Conservation (phyloP, 2,329 filamentous ascomycete species). For the Aspergillus jensenii region DNA sequence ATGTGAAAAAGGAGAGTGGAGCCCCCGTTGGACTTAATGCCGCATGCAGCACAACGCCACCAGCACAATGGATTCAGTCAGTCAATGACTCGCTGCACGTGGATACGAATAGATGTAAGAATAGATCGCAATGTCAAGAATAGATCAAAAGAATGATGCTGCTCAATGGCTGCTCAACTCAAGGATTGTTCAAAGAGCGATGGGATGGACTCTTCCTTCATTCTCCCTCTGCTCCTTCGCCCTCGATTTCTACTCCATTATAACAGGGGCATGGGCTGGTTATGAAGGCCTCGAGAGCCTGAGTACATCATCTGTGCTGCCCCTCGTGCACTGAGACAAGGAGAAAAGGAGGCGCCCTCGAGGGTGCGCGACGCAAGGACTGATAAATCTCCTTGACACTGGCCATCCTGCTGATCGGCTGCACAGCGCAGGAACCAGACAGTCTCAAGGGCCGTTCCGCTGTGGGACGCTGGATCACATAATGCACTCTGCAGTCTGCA, state of each 20-base stretch:
- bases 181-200: no score
- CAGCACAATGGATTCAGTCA: not conserved
- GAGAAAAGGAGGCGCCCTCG: slow-evolving; percentile 9
- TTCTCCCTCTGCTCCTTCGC: slow-evolving; percentile 10
- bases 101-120: slow-evolving; percentile 1
- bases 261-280: slow-evolving; percentile 13
- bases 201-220: slow-evolving; percentile 7
- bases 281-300: slow-evolving; percentile 11
- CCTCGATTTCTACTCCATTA: slow-evolving; percentile 5
- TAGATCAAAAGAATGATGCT: not conserved
- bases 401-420: not conserved
- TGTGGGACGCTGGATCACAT: slow-evolving; percentile 3
- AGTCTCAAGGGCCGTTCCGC: slow-evolving; percentile 9
- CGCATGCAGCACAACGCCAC: not conserved
- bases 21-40: not conserved
- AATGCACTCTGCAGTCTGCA: not conserved
- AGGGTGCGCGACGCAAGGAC: slow-evolving; percentile 15
- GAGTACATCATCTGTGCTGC: not conserved
- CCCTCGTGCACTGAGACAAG: slow-evolving; percentile 11
- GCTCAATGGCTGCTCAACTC: not conserved
- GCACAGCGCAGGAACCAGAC: not conserved
- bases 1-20: slow-evolving; percentile 20
- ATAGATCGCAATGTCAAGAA: not conserved
- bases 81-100: not conserved
- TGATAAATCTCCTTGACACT: slow-evolving; percentile 8